Evolutionary conservation across 345 rosid species (phyloP).

Genomic region (Populus euphratica): DNA sequence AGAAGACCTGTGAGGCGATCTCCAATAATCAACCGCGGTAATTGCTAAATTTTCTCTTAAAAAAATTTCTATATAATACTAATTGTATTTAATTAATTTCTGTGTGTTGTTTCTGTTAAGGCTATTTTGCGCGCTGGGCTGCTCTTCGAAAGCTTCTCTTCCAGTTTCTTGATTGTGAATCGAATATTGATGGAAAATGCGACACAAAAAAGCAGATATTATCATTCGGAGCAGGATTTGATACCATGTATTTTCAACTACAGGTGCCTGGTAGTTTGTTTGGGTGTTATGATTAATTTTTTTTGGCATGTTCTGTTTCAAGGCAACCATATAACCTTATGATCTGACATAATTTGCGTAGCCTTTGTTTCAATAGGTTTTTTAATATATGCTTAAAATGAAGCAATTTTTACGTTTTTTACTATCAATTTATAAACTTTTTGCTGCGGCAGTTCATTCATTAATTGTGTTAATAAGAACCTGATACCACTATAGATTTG

Average conservation of each 20-base stretch:
- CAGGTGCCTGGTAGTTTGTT: constrained; percentile 42
- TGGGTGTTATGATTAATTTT: constrained; percentile 2
- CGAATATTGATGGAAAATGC: constrained; percentile 21
- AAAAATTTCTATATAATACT: too few relatives aligned
- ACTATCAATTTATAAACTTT: too few relatives aligned
- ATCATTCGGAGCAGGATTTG: constrained; percentile 95
- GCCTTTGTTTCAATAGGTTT: not conserved
- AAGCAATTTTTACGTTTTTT: too few relatives aligned
- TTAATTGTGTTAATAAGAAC: too few relatives aligned
- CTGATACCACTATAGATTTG: too few relatives aligned
- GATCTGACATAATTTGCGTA: too few relatives aligned
- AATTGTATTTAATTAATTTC: not conserved
- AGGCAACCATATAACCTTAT: too few relatives aligned
- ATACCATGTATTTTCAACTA: constrained; percentile 82
- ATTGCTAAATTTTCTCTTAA: not conserved
- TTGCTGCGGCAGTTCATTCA: not conserved
- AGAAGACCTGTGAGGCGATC: constrained; percentile 86
- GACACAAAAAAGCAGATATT: constrained; percentile 69
- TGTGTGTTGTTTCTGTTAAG: constrained; percentile 27
- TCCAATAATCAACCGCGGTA: constrained; percentile 91
- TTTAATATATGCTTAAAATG: not conserved
- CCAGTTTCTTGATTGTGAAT: constrained; percentile 67
- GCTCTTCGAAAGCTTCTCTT: constrained; percentile 74
- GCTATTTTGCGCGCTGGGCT: constrained; percentile 96
- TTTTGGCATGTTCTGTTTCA: not conserved